phyloP scores from a whole-genome alignment of 805 yeast species.

The Metschnikowia cubensis region DNA sequence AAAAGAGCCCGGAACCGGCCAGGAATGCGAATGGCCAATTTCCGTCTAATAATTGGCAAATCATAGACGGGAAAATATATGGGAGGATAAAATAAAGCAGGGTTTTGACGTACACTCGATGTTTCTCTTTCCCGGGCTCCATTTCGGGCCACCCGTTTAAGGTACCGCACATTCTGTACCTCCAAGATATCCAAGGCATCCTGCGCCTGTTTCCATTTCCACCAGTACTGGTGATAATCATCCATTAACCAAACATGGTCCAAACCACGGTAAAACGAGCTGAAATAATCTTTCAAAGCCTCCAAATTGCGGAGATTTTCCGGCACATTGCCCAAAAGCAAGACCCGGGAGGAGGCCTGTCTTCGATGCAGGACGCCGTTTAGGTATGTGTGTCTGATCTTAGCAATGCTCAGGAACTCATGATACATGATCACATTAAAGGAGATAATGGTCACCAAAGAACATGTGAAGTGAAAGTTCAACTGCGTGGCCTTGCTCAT shows the following conservation, averaged over 20 bases:
- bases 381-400: conserved; percentile 44
- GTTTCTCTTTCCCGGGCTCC: neutral
- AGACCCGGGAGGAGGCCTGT: conserved; percentile 25
- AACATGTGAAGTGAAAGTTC: conserved; percentile 60
- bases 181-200: conserved; percentile 30
- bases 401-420: conserved; percentile 53
- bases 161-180: conserved; percentile 6
- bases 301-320: conserved; percentile 22
- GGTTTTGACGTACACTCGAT: neutral
- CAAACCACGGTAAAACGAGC: conserved; percentile 51
- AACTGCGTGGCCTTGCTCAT: conserved; percentile 45
- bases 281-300: conserved; percentile 26
- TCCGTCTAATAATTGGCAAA: conserved; percentile 22
- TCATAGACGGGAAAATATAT: conserved; percentile 19
- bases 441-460: conserved; percentile 49
- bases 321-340: conserved; percentile 49
- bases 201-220: conserved; percentile 20
- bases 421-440: conserved; percentile 53
- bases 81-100: conserved; percentile 32
- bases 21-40: conserved; percentile 22
- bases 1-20: conserved; percentile 27
- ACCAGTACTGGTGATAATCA: conserved; percentile 22
- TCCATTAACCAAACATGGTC: conserved; percentile 56
- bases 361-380: conserved; percentile 23
- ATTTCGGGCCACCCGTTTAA: neutral